Base-by-base conservation (phyloP, 805 yeast species). In the Suhomyces vadensis region DNA sequence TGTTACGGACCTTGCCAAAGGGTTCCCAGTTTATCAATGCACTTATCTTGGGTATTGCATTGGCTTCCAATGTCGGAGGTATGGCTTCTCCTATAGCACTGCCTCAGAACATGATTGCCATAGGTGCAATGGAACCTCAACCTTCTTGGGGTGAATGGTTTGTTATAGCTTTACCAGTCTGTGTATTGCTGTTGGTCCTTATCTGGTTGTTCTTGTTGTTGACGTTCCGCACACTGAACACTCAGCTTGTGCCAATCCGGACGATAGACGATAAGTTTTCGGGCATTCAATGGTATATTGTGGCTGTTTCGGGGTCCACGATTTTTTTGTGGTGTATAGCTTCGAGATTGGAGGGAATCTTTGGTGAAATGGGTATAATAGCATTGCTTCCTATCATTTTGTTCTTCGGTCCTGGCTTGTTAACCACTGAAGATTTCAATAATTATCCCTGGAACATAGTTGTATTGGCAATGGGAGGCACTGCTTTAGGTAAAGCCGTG, bases 361-460 rank as follows among this genome's bases (percentile, higher is more conserved):
- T 92, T 58, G 99, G 99, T 25, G 97, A 91, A 55, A 89, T 91
- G 94, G 99, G 99, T n/a, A 83, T 91, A 51, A 82, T 94, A 48
- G 95, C 98, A 0, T 75, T 94, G 44, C 76, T 91, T 13, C 97
- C 99, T 8, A 78, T 92, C 57, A 77, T 90, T n/a, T 66, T 89
- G n/a, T 84, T 92, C 58, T 92, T 92, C 59, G 98, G 97, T 4
- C 81, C 96, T 0, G 97, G 97, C 1, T 66, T 91, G 14, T 70
- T 92, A 47, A 81, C 86, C 6, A 84, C 90, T 1, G 96, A 91
- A 45, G 99, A 92, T 60, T 90, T 92, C 65, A 92, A 94, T 66
- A 92, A 89, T 62, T 92, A 92, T 62, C 82, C 96, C 51, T 92
- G 99, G 99, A 90, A 95, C 4, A 94, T 92, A 55, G 94, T 94